phyloP scores from a whole-genome alignment of 208 protist genomes.

The Novymonas esmeraldas region DNA sequence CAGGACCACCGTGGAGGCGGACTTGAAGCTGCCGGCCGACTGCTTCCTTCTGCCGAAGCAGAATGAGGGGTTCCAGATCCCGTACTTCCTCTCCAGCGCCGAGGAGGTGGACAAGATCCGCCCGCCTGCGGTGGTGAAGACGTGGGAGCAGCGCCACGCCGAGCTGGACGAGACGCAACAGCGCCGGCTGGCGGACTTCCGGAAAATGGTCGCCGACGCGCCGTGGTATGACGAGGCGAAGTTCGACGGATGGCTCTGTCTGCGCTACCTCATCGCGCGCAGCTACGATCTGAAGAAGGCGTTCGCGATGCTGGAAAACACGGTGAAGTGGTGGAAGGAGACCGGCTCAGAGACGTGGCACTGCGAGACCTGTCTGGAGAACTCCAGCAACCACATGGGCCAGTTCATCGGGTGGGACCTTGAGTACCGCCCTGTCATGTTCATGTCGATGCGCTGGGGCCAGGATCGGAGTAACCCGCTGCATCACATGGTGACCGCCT shows the following conservation, averaged over 20 bases:
- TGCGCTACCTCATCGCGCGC: conserved; percentile 77
- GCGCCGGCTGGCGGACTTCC: conserved; percentile 35
- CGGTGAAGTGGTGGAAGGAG: conserved; percentile 71
- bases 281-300: conserved; percentile 70
- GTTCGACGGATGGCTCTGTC: conserved; percentile 63
- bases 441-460: conserved; percentile 87
- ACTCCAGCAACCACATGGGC: conserved; percentile 79
- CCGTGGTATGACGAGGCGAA: conserved; percentile 63
- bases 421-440: conserved; percentile 74
- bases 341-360: conserved; percentile 51
- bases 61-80: conserved; percentile 81
- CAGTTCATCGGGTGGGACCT: conserved; percentile 87
- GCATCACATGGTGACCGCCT: conserved; percentile 63
- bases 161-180: conserved; percentile 58
- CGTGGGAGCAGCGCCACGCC: conserved; percentile 64
- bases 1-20: conserved; percentile 14
- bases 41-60: conserved; percentile 74
- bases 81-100: conserved; percentile 69
- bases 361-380: conserved; percentile 58
- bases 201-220: conserved; percentile 40
- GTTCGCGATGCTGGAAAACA: conserved; percentile 67
- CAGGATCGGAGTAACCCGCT: conserved; percentile 76
- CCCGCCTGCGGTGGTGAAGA: conserved; percentile 77
- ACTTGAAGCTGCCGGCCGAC: conserved; percentile 48
- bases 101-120: conserved; percentile 63